phyloP scores from a whole-genome alignment of 495 filamentous ascomycete genomes.

The Penicillium odoratum region DNA sequence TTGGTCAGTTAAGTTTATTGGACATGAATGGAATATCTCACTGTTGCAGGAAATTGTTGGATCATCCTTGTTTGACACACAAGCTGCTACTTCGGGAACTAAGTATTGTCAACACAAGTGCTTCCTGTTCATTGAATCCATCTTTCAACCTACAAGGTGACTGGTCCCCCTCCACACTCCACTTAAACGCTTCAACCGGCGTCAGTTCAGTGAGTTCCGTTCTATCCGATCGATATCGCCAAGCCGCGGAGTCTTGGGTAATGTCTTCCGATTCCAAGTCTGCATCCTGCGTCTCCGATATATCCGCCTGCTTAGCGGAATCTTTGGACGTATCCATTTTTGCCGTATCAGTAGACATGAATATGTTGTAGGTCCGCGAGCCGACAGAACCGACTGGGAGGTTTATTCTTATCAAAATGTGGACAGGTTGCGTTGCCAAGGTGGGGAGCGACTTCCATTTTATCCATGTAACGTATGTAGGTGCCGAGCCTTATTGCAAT shows the following conservation, averaged over 20 bases:
- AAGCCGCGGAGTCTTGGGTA: constrained; percentile 2
- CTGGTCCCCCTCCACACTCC: constrained; percentile 31
- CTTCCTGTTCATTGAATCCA: neutral
- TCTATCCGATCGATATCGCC: constrained; percentile 8
- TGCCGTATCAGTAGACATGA: neutral
- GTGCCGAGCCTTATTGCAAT: neutral
- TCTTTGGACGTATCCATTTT: constrained; percentile 5
- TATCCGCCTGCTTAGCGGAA: constrained; percentile 1
- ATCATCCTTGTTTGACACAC: constrained; percentile 32
- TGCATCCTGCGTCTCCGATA: neutral
- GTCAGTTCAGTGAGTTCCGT: constrained; percentile 21
- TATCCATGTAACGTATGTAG: no score
- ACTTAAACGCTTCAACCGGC: constrained; percentile 27
- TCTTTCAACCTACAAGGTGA: constrained; percentile 24
- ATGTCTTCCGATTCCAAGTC: constrained; percentile 14
- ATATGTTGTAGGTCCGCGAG: no score
- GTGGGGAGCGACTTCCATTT: no score
- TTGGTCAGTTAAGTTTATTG: neutral
- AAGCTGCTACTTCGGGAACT: constrained; percentile 34
- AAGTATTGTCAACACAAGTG: neutral
- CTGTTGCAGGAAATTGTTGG: constrained; percentile 26
- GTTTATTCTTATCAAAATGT: no score
- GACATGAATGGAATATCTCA: constrained; percentile 7
- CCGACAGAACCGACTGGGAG: no score
- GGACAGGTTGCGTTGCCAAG: no score